Percentiles rank a stretch among this genome's conserved stretches.
phyloP scores from a whole-genome alignment of 148 eudicot species.

The Vaccinium macrocarpon region DNA sequence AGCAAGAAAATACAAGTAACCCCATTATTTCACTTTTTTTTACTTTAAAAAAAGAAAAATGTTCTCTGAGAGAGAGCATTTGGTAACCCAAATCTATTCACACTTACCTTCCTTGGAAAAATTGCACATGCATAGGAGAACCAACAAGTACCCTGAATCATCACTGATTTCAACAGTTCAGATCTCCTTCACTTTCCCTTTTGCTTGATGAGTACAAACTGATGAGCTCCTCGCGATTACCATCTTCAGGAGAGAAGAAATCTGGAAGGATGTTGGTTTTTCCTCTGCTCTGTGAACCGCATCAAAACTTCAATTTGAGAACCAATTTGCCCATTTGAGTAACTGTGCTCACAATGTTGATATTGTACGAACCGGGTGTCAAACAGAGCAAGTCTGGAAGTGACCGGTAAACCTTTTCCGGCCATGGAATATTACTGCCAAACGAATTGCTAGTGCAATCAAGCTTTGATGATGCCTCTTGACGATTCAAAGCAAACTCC shows the following conservation, averaged over 20 bases:
- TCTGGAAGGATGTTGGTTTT: too few relatives aligned
- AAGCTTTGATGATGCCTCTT: conserved; percentile 41
- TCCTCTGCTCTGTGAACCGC: too few relatives aligned
- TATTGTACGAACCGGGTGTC: too few relatives aligned
- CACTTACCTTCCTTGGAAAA: conserved; percentile 52
- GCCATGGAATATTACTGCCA: too few relatives aligned
- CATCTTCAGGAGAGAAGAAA: conserved; percentile 21
- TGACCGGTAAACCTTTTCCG: too few relatives aligned
- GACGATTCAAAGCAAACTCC: conserved; percentile 64
- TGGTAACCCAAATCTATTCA: background rate
- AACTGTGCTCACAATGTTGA: too few relatives aligned
- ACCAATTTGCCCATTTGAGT: too few relatives aligned
- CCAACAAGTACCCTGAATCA: conserved; percentile 30
- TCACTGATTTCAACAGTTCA: conserved; percentile 20
- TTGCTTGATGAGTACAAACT: conserved; percentile 25
- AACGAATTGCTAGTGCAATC: conserved; percentile 9
- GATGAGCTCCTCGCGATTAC: conserved; percentile 20
- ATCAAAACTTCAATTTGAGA: too few relatives aligned
- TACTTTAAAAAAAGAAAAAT: background rate
- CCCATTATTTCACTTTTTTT: background rate
- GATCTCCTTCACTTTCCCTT: conserved; percentile 8
- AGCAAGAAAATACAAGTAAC: background rate
- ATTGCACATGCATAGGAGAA: conserved; percentile 43
- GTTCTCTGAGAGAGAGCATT: too few relatives aligned
- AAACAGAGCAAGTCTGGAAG: too few relatives aligned